These are phyloP conservation scores for Erysimum cheiri DNA, from an alignment of 441 rosid species.

Conservation along the genomic window DNA sequence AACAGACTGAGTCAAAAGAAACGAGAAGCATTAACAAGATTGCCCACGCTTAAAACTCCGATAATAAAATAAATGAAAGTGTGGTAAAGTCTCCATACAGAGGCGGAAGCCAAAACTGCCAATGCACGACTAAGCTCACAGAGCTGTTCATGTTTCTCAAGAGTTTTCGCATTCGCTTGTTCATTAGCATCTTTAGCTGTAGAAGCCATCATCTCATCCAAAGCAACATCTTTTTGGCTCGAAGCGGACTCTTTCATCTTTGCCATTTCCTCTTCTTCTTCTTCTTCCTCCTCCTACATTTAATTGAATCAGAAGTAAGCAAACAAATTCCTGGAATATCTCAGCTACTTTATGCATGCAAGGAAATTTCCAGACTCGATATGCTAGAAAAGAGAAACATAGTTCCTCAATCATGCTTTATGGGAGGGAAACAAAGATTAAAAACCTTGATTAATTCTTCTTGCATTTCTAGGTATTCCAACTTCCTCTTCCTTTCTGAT, in stretches of 20 bases:
- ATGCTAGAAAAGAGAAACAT: not conserved
- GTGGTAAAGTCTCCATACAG: constrained; percentile 51
- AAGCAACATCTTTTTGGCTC: constrained; percentile 61
- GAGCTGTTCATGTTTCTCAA: constrained; percentile 73
- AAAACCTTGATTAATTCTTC: constrained; percentile 77
- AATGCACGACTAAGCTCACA: constrained; percentile 81
- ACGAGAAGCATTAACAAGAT: constrained; percentile 18
- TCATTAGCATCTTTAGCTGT: constrained; percentile 67
- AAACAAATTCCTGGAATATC: not conserved
- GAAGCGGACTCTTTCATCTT: constrained; percentile 59
- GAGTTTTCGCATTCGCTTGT: constrained; percentile 62
- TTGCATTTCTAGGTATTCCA: constrained; percentile 78
- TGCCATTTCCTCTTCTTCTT: constrained; percentile 77
- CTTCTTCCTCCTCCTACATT: constrained; percentile 75
- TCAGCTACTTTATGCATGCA: constrained; percentile 1
- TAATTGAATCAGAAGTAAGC: constrained; percentile 22
- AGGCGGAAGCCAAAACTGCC: constrained; percentile 78
- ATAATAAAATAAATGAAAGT: constrained; percentile 19
- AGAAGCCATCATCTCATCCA: constrained; percentile 62
- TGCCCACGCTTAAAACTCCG: constrained; percentile 7
- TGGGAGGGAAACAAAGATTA: constrained; percentile 10
- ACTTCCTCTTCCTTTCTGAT: constrained; percentile 75
- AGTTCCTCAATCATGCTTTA: constrained; percentile 16
- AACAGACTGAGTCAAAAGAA: constrained; percentile 64
- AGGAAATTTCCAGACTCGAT: not conserved